Evolutionary conservation across 805 yeast species (phyloP).

Genomic region (Soucietia sequanensis): DNA sequence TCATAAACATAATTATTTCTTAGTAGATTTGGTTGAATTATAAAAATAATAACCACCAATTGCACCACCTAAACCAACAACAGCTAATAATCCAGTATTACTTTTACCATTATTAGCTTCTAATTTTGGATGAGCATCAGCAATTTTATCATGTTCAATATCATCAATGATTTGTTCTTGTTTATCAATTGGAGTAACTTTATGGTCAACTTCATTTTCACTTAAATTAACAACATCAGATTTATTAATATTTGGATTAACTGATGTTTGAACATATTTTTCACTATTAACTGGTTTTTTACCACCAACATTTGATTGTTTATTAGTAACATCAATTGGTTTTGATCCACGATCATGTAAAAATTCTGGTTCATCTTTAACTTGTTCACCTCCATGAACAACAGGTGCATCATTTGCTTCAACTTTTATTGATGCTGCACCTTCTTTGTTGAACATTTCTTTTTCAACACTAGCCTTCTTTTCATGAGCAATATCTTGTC

Average conservation of each 20-base stretch:
- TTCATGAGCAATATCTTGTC: conserved; percentile 47
- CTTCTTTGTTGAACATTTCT: conserved; percentile 35
- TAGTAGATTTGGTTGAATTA: neutral
- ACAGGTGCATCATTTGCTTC: conserved; percentile 43
- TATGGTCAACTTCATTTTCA: conserved; percentile 35
- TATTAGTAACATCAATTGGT: conserved; percentile 31
- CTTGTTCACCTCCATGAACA: conserved; percentile 43
- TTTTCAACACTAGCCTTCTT: conserved; percentile 36
- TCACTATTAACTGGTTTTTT: conserved; percentile 37
- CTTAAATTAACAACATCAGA: conserved; percentile 36
- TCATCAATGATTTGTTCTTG: conserved; percentile 36
- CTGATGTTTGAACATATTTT: conserved; percentile 39
- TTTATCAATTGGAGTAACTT: conserved; percentile 25
- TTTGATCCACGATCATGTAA: conserved; percentile 36
- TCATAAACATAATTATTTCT: neutral
- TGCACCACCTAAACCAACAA: conserved; percentile 29
- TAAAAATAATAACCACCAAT: conserved; percentile 21
- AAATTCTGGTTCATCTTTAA: conserved; percentile 35
- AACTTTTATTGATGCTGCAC: conserved; percentile 36
- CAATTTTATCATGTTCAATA: conserved; percentile 33
- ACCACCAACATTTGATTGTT: conserved; percentile 9
- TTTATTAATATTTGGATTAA: conserved; percentile 40
- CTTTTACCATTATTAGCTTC: conserved; percentile 2
- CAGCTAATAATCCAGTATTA: conserved; percentile 13
- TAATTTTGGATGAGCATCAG: conserved; percentile 3